These are phyloP conservation scores for Vigna trinervia DNA, from an alignment of 306 rosid genomes.

Conservation along the genomic window DNA sequence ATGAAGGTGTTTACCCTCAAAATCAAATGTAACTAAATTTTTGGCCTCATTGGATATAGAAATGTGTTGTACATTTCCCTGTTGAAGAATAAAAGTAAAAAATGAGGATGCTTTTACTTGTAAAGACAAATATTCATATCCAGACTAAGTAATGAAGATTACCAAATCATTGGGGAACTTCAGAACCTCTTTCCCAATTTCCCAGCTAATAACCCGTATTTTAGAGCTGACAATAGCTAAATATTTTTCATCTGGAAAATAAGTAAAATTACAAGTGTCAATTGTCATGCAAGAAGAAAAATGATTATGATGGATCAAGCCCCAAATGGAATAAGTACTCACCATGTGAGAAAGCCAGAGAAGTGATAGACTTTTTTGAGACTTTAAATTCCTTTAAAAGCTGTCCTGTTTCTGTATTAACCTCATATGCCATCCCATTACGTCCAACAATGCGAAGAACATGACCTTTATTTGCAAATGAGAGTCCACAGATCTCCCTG, in stretches of 20 bases:
- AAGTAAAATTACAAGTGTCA: slow-evolving; percentile 37
- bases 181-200: slow-evolving; percentile 51
- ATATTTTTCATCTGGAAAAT: slow-evolving; percentile 57
- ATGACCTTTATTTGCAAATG: slow-evolving; percentile 53
- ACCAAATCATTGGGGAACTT: slow-evolving; percentile 57
- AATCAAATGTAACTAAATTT: slow-evolving; percentile 55
- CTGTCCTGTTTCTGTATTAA: slow-evolving; percentile 57
- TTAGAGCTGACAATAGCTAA: slow-evolving; percentile 54
- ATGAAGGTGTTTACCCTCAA: slow-evolving; percentile 56
- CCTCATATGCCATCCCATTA: slow-evolving; percentile 52
- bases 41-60: slow-evolving; percentile 59
- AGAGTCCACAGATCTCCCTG: slow-evolving; percentile 61
- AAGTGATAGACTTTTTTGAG: slow-evolving; percentile 56
- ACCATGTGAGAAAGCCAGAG: slow-evolving; percentile 62
- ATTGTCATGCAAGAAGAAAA: slow-evolving; percentile 18
- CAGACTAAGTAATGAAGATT: slow-evolving; percentile 31
- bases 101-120: slow-evolving; percentile 28
- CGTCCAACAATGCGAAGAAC: slow-evolving; percentile 55
- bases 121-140: slow-evolving; percentile 35
- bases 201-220: slow-evolving; percentile 57
- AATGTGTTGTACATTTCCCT: slow-evolving; percentile 48
- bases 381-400: slow-evolving; percentile 51
- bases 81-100: slow-evolving; percentile 39
- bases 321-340: slow-evolving; percentile 39
- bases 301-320: slow-evolving; percentile 33